Percentiles rank a stretch among this genome's conserved stretches.
These are phyloP conservation scores for Tilletiaria anomala DNA, from an alignment of 1,284 basidiomycete species.

Conservation along the genomic window DNA sequence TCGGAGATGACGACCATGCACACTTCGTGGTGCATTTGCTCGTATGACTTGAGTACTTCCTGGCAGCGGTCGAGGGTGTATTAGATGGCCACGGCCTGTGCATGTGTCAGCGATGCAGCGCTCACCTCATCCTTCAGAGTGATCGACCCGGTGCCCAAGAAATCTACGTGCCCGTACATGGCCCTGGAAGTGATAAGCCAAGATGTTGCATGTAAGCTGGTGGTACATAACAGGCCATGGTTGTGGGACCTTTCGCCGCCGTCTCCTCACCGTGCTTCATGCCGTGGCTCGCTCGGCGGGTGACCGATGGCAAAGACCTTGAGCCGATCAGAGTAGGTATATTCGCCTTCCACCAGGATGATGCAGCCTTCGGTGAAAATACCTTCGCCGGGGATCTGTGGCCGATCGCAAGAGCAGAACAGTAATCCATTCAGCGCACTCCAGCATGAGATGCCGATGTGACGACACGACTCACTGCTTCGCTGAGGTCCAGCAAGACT, in stretches of 20 bases:
- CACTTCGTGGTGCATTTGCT: slow-evolving; percentile 43
- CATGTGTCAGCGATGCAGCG: slow-evolving; percentile 10
- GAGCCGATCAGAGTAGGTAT: slow-evolving; percentile 76
- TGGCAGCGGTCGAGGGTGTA: neutral
- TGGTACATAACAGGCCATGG: no score
- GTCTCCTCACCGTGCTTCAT: slow-evolving; percentile 13
- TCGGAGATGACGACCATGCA: slow-evolving; percentile 84
- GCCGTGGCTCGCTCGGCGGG: slow-evolving; percentile 56
- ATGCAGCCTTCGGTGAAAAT: slow-evolving; percentile 92
- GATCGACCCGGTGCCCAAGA: slow-evolving; percentile 78
- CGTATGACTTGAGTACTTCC: slow-evolving; percentile 17
- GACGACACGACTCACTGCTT: slow-evolving; percentile 55
- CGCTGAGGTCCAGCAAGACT: slow-evolving; percentile 75
- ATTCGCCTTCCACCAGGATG: slow-evolving; percentile 88
- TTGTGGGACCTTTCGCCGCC: slow-evolving; percentile 3
- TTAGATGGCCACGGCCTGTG: neutral
- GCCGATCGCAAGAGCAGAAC: no score
- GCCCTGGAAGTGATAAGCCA: no score
- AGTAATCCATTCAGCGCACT: no score
- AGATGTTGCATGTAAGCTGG: neutral
- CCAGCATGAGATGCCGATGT: no score
- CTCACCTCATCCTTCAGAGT: slow-evolving; percentile 84
- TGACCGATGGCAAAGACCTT: slow-evolving; percentile 88
- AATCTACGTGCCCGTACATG: slow-evolving; percentile 66
- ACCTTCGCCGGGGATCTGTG: slow-evolving; percentile 67